Percentiles rank a stretch among this genome's conserved stretches.
These are phyloP conservation scores for Phylloporus sp. DNA, from an alignment of 768 basidiomycete genomes.

Conservation along the genomic window DNA sequence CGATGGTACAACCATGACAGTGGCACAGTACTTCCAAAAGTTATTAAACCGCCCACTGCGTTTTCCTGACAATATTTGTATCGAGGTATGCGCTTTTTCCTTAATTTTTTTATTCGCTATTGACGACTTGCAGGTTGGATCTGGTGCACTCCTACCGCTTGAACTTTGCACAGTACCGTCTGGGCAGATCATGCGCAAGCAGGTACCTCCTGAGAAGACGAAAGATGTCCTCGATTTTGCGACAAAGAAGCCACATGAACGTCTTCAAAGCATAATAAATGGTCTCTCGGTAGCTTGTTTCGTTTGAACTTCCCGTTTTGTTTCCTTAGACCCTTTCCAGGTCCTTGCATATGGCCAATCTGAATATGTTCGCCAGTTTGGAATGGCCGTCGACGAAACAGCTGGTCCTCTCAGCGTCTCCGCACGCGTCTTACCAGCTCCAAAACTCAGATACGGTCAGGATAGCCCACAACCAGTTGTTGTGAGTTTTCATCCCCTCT, in stretches of 20 bases:
- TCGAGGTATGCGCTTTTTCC: constrained; percentile 47
- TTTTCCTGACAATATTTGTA: constrained; percentile 62
- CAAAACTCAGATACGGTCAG: constrained; percentile 61
- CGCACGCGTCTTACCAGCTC: constrained; percentile 62
- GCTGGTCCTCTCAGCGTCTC: constrained; percentile 52
- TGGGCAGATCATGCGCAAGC: constrained; percentile 71
- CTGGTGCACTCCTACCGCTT: constrained; percentile 60
- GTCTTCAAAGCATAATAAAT: constrained; percentile 50
- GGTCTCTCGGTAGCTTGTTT: constrained; percentile 46
- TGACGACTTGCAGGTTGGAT: constrained; percentile 45
- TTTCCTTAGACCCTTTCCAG: constrained; percentile 26
- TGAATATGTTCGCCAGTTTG: constrained; percentile 71
- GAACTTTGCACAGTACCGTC: constrained; percentile 60
- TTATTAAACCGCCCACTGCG: constrained; percentile 51
- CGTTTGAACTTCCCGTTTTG: background rate
- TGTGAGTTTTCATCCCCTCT: constrained; percentile 34
- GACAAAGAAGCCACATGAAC: constrained; percentile 56
- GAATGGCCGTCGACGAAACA: constrained; percentile 54
- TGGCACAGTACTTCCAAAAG: constrained; percentile 58
- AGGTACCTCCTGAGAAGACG: constrained; percentile 65
- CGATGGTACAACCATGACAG: constrained; percentile 52
- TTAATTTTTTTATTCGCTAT: constrained; percentile 17
- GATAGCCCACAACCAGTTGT: constrained; percentile 54
- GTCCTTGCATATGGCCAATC: constrained; percentile 69
- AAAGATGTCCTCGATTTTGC: constrained; percentile 62